A percentile compares a stretch with the other conserved stretches of the same genome.
Evolutionary conservation across 2,329 filamentous ascomycete species (phyloP).

Genomic region (Colletotrichum melonis): DNA sequence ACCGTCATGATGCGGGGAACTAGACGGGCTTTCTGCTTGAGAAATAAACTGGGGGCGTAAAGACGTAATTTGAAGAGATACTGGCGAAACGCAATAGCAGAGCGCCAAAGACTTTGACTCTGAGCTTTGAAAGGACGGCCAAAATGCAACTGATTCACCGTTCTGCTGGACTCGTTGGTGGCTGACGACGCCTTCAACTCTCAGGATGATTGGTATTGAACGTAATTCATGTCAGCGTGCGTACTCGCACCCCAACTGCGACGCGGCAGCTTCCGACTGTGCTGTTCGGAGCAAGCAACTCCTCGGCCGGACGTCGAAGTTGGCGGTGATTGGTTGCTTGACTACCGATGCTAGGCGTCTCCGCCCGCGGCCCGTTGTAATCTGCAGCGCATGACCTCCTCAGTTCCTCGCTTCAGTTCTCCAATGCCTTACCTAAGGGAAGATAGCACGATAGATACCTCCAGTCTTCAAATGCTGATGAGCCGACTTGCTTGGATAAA

Average conservation of each 20-base stretch:
- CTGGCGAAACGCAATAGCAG: not conserved
- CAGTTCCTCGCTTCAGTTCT: not conserved
- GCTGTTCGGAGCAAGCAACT: conserved; percentile 21
- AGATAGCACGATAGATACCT: too few relatives aligned
- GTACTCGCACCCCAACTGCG: not conserved
- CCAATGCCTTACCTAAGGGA: not conserved
- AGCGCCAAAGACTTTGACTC: not conserved
- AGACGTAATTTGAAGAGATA: not conserved
- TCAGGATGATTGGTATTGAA: conserved; percentile 15
- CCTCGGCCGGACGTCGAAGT: conserved; percentile 12
- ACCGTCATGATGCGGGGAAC: conserved; percentile 29
- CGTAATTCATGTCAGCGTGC: not conserved
- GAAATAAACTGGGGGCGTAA: not conserved
- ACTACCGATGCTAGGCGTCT: not conserved
- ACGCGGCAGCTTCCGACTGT: not conserved
- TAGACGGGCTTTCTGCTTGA: not conserved
- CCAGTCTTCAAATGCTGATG: not conserved
- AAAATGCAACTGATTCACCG: not conserved
- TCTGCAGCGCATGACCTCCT: not conserved
- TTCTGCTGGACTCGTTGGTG: not conserved
- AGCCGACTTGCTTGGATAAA: not conserved
- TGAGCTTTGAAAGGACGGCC: not conserved
- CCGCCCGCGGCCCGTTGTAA: conserved; percentile 5
- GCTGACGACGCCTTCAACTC: conserved; percentile 27
- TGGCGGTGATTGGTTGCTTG: conserved; percentile 18